Conservation (phyloP, 371 early-diverging fungal genomes). For the Phascolomyces articulosus region DNA sequence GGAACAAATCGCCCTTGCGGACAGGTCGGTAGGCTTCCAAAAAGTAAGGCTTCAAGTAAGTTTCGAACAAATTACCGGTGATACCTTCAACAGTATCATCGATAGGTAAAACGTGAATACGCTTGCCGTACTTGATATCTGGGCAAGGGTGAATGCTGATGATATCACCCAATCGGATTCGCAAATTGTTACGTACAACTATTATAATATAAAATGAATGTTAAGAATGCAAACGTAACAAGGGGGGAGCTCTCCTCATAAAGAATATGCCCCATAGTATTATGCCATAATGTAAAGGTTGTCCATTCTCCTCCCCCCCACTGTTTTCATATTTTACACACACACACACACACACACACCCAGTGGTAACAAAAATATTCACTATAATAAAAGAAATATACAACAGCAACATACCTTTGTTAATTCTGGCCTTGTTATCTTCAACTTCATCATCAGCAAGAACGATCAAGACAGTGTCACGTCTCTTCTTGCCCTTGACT, state of each 20-base stretch:
- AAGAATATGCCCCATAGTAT: not conserved
- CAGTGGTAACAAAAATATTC: not conserved
- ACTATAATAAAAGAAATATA: constrained; percentile 5
- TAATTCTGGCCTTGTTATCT: constrained; percentile 92
- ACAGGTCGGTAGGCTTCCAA: constrained; percentile 96
- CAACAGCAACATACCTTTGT: too few relatives aligned
- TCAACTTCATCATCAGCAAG: constrained; percentile 92
- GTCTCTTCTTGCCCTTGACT: constrained; percentile 98
- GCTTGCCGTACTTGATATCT: constrained; percentile 95
- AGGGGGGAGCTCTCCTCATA: not conserved
- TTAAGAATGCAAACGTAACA: constrained; percentile 7
- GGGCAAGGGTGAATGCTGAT: constrained; percentile 95
- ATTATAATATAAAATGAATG: not conserved
- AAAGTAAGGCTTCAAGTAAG: constrained; percentile 98
- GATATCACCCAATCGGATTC: constrained; percentile 97
- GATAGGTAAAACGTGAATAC: constrained; percentile 97
- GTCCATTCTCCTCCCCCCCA: not conserved
- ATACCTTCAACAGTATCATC: constrained; percentile 99
- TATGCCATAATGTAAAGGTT: too few relatives aligned
- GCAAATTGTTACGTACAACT: constrained; percentile 97
- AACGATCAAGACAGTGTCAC: constrained; percentile 95
- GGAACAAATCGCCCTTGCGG: constrained; percentile 93
- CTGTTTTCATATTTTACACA: not conserved
- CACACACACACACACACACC: not conserved
- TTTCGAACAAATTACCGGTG: constrained; percentile 97